These are phyloP conservation scores for Hydnum rufescens DNA, from an alignment of 768 basidiomycete species.

Conservation along the genomic window DNA sequence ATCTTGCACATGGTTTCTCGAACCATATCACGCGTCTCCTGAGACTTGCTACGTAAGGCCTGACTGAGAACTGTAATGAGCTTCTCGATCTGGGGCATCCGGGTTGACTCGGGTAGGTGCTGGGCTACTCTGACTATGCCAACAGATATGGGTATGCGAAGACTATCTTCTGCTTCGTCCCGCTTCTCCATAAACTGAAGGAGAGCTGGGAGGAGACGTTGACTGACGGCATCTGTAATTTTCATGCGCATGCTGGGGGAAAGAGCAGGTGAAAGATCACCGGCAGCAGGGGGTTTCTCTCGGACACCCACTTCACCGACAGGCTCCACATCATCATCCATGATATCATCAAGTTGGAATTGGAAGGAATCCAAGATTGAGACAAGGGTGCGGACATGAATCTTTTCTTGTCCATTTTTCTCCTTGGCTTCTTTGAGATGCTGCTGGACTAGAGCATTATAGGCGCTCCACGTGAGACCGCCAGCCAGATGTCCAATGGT, in stretches of 20 bases:
- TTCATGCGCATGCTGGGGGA: constrained; percentile 1
- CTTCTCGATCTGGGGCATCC: constrained; percentile 49
- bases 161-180: constrained; percentile 63
- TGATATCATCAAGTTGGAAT: constrained; percentile 43
- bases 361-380: constrained; percentile 78
- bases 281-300: no score
- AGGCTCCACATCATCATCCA: constrained; percentile 13
- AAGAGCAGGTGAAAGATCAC: no score
- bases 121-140: constrained; percentile 73
- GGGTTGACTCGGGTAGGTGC: constrained; percentile 45
- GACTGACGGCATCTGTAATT: constrained; percentile 59
- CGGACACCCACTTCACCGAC: constrained; percentile 7
- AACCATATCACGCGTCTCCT: constrained; percentile 76
- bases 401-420: constrained; percentile 54
- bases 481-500: constrained; percentile 61
- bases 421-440: constrained; percentile 50
- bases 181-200: constrained; percentile 66
- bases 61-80: constrained; percentile 76
- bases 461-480: constrained; percentile 65
- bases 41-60: constrained; percentile 78
- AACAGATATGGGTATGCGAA: constrained; percentile 72
- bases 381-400: constrained; percentile 71
- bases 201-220: constrained; percentile 58
- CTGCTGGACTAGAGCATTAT: constrained; percentile 58
- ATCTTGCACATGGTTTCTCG: constrained; percentile 72